A percentile compares a stretch with the other conserved stretches of the same genome.
phyloP scores from a whole-genome alignment of 1,139 yeast species.

The Suhomyces terraborum region DNA sequence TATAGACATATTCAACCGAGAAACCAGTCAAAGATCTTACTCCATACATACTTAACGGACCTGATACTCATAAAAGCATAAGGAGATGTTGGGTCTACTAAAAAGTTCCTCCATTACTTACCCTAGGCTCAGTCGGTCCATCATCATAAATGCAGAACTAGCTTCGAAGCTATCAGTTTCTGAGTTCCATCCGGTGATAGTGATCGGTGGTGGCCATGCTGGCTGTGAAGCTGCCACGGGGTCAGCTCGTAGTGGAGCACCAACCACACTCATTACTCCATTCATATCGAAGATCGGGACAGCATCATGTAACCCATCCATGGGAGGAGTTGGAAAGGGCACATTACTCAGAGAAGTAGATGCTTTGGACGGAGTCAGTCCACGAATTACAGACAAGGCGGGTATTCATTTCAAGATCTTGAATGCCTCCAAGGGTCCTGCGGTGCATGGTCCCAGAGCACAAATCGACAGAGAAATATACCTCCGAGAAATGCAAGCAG shows the following conservation, averaged over 20 bases:
- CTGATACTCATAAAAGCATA: too few relatives aligned
- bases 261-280: constrained; percentile 80
- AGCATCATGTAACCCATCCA: constrained; percentile 95
- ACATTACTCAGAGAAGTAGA: constrained; percentile 90
- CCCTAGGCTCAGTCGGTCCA: constrained; percentile 7
- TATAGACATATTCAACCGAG: too few relatives aligned
- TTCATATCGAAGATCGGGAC: constrained; percentile 76
- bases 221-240: constrained; percentile 98
- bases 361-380: constrained; percentile 92
- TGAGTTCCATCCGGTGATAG: constrained; percentile 61
- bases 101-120: not conserved
- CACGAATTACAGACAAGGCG: constrained; percentile 81
- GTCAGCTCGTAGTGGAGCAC: constrained; percentile 78
- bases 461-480: constrained; percentile 89
- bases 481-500: constrained; percentile 75
- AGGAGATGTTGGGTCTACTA: not conserved
- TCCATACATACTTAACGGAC: too few relatives aligned
- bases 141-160: constrained; percentile 16
- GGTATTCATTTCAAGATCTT: constrained; percentile 91
- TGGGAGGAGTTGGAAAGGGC: constrained; percentile 99
- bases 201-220: constrained; percentile 98
- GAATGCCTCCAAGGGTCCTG: constrained; percentile 90
- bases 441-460: constrained; percentile 98
- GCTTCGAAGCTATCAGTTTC: constrained; percentile 13
- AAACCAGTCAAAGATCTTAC: too few relatives aligned